Base-by-base conservation (phyloP, 148 eudicot species). In the Oxyria digyna region DNA sequence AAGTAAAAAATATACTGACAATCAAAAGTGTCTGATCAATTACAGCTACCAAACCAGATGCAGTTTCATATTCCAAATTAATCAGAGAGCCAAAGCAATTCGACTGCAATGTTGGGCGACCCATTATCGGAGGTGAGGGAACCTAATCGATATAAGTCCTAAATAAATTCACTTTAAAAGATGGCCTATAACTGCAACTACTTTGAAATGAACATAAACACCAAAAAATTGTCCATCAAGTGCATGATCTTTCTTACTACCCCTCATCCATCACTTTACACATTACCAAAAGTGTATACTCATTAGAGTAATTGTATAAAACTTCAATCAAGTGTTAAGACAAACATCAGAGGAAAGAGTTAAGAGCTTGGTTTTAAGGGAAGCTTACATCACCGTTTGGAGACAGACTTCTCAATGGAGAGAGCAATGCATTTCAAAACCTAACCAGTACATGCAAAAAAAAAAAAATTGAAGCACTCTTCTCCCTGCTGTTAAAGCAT, bases 131-230 rank as follows among this genome's bases (percentile, higher is more conserved):
- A n/a, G n/a, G n/a, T n/a, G n/a, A n/a, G n/a, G n/a, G n/a, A n/a
- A n/a, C n/a, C n/a, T n/a, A n/a, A n/a, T n/a, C n/a, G n/a, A n/a
- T n/a, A n/a, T n/a, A n/a, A n/a, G n/a, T n/a, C n/a, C n/a, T n/a
- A n/a, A n/a, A n/a, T n/a, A n/a, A 72, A 72, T 77, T 73, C 62
- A 91, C 97, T 96, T 92, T 78, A 89, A 92, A 74, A 92, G 89
- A 82, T 92, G 98, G 14, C 98, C 98, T 71, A 92, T 92, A 40
- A 92, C 98, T 33, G 98, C 85, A 69, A 96, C 89, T 73, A 92
- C 96, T 92, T 84, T 89, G 67, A 77, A 77, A 69, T 82, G 81
- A 32, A 81, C 84, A 69, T 40, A 79, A 69, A 50, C 71, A 38
- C 96, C 96, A 65, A 83, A 42, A 82, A 92, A 89, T 41, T 41